Conservation (phyloP, 116 monocot species). For the Trichopus zeylanicus region DNA sequence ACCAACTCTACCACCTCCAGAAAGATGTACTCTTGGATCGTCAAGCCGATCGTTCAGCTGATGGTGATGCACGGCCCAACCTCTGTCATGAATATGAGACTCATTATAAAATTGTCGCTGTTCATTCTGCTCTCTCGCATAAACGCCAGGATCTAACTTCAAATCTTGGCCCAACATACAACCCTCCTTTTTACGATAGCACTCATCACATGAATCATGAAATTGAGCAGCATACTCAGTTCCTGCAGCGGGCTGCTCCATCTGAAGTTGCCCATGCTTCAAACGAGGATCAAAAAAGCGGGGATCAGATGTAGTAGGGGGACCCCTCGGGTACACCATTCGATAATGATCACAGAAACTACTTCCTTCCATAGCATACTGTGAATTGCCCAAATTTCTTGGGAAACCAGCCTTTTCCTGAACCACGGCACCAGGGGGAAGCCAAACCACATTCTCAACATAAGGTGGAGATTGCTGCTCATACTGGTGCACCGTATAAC, state of each 20-base stretch:
- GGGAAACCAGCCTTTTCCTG: constrained; percentile 73
- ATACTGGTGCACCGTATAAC: constrained; percentile 6
- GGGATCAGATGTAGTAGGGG: constrained; percentile 22
- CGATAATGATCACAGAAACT: constrained; percentile 57
- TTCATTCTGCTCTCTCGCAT: constrained; percentile 28
- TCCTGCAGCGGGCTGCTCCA: constrained; percentile 11
- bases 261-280: constrained; percentile 26
- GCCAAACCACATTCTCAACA: constrained; percentile 41
- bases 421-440: constrained; percentile 37
- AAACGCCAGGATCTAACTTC: constrained; percentile 26
- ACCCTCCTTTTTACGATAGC: constrained; percentile 33
- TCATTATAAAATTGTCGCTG: constrained; percentile 33
- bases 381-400: constrained; percentile 37
- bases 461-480: constrained; percentile 21
- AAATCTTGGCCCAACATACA: constrained; percentile 36
- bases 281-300: constrained; percentile 37
- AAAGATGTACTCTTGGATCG: constrained; percentile 27
- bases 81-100: constrained; percentile 40
- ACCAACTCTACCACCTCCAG: constrained; percentile 21
- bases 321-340: constrained; percentile 42
- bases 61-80: constrained; percentile 33
- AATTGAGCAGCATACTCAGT: constrained; percentile 23
- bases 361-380: constrained; percentile 31
- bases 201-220: constrained; percentile 41
- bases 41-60: constrained; percentile 31